phyloP scores from a whole-genome alignment of 257 asterid species.

The Lavandula angustifolia region DNA sequence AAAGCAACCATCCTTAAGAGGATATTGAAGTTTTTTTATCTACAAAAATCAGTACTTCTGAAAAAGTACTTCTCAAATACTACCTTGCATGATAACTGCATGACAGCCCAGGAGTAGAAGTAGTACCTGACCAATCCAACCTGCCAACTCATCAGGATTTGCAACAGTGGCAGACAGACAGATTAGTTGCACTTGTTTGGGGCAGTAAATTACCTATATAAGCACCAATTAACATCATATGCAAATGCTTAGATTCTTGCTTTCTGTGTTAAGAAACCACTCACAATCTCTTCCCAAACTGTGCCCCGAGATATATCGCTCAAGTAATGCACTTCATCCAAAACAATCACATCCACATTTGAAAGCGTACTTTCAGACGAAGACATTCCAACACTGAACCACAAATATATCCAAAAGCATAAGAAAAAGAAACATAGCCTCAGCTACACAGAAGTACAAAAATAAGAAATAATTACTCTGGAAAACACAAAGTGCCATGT shows the following conservation, averaged over 20 bases:
- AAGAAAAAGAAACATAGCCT: slow-evolving; percentile 18
- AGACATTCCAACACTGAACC: slow-evolving; percentile 74
- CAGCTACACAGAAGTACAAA: slow-evolving; percentile 21
- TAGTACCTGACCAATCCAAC: slow-evolving; percentile 98
- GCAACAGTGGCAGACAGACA: slow-evolving; percentile 98
- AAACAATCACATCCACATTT: slow-evolving; percentile 92
- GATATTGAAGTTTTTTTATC: slow-evolving; percentile 10
- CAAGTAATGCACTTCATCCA: slow-evolving; percentile 99
- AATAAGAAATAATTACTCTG: slow-evolving; percentile 12
- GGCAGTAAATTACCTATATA: slow-evolving; percentile 88
- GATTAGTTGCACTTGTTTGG: slow-evolving; percentile 94
- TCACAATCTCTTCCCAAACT: slow-evolving; percentile 98
- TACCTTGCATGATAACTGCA: slow-evolving; percentile 29
- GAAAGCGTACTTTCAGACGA: slow-evolving; percentile 84
- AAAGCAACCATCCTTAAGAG: slow-evolving; percentile 10
- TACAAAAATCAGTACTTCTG: slow-evolving; percentile 22
- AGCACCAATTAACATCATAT: slow-evolving; percentile 36
- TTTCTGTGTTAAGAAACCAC: slow-evolving; percentile 42
- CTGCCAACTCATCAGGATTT: slow-evolving; percentile 96
- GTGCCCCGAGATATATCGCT: slow-evolving; percentile 98
- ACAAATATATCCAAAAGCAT: slow-evolving; percentile 29
- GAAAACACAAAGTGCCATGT: slow-evolving; percentile 4
- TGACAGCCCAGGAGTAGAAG: slow-evolving; percentile 33
- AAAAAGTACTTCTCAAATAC: slow-evolving; percentile 1
- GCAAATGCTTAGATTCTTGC: slow-evolving; percentile 26